phyloP scores from a whole-genome alignment of 331 rosid species.

The Acacia concinna region DNA sequence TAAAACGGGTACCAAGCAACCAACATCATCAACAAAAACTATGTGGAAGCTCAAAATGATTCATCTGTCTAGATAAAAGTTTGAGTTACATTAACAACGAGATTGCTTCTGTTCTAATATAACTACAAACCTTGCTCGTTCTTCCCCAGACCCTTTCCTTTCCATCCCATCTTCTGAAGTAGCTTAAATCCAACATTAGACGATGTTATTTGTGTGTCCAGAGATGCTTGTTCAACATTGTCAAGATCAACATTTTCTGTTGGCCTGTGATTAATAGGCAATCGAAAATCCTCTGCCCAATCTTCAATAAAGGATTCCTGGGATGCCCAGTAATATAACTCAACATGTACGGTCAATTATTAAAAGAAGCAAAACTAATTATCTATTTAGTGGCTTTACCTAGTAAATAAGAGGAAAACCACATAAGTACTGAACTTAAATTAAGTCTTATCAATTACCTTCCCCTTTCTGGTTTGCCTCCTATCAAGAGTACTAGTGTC shows the following conservation, averaged over 20 bases:
- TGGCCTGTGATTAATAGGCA: constrained; percentile 89
- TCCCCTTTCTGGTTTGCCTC: constrained; percentile 44
- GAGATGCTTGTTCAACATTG: constrained; percentile 91
- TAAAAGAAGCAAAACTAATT: not conserved
- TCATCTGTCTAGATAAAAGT: not conserved
- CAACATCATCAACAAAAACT: not conserved
- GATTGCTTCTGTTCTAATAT: not conserved
- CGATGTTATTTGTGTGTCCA: constrained; percentile 79
- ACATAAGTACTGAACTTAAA: not conserved
- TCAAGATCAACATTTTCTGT: constrained; percentile 95
- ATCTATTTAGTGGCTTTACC: not conserved
- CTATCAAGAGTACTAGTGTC: constrained; percentile 50
- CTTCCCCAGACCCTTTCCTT: constrained; percentile 97
- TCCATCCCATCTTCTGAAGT: constrained; percentile 99
- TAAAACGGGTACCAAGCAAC: no score
- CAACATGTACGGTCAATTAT: not conserved
- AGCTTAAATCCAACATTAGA: constrained; percentile 92
- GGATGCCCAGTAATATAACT: constrained; percentile 39
- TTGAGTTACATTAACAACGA: not conserved
- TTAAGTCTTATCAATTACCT: constrained; percentile 38
- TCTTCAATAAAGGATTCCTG: constrained; percentile 61
- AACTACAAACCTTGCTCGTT: constrained; percentile 77
- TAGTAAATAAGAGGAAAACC: not conserved
- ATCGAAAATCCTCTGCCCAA: constrained; percentile 67
- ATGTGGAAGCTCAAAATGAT: not conserved